phyloP scores from a whole-genome alignment of 2,329 filamentous ascomycete species.

The Escovopsis weberi region DNA sequence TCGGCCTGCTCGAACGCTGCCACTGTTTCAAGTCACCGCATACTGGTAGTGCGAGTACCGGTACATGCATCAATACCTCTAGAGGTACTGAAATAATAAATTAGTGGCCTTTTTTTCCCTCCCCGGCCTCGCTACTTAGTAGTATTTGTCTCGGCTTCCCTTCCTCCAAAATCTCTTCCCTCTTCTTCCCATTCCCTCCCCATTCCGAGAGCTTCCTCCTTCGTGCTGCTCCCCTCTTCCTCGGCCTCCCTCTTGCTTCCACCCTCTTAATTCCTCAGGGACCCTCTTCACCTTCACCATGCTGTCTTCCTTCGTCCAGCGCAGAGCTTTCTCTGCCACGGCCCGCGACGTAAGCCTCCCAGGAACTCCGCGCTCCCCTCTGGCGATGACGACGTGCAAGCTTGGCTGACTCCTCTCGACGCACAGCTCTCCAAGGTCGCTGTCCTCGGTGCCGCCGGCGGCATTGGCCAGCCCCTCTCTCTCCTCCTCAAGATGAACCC shows the following conservation, averaged over 20 bases:
- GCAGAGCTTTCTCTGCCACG: conserved; percentile 69
- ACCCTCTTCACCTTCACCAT: conserved; percentile 29
- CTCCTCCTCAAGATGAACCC: conserved; percentile 98
- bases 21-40: not conserved
- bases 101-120: conserved; percentile 3
- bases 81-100: no score
- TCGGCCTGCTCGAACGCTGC: not conserved
- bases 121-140: conserved; percentile 3
- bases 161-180: conserved; percentile 6
- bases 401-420: conserved; percentile 6
- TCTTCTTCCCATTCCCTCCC: conserved; percentile 2
- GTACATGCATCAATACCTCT: no score
- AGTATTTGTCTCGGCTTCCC: conserved; percentile 1
- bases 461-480: conserved; percentile 96
- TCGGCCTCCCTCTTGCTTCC: conserved; percentile 8
- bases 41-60: not conserved
- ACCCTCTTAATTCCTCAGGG: not conserved
- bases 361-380: conserved; percentile 1
- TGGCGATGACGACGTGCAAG: not conserved
- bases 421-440: conserved; percentile 86
- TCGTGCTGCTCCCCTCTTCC: conserved; percentile 7
- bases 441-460: conserved; percentile 90
- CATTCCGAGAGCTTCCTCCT: not conserved
- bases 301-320: conserved; percentile 61
- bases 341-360: conserved; percentile 51